Evolutionary conservation across 2,329 filamentous ascomycete genomes (phyloP), one percentile per base, ranked within the genome.

Genomic region (Hypoxylon sp.): DNA sequence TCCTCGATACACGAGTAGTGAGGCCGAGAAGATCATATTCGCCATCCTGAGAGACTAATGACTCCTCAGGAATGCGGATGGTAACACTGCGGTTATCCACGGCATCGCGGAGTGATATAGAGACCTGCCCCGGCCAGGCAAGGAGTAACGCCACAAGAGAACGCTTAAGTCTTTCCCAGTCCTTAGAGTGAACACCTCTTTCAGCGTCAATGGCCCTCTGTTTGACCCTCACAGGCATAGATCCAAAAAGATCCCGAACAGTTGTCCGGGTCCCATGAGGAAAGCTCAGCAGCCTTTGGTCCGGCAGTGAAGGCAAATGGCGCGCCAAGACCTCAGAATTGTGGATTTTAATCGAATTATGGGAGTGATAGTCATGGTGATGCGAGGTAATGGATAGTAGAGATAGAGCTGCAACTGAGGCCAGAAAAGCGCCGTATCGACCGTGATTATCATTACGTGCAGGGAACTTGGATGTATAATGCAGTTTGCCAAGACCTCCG

Each of bases 191-290:
- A 23, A 82, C 75, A 10, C 83, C 71, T 71, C 83, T 84, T 73
- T 88, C 82, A 41, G 84, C 77, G 69, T 82, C 80, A 2, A 89
- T 72, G 0, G 87, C 87, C 68, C 94, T 87, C 73, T 94, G 92
- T 76, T 96, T 97, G 25, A 97, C 90, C 13, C 95, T 89, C 11
- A 98, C 95, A 0, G 95, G 94, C 88, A 98, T 93, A 64, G 90
- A 91, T 0, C 94, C 94, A 79, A 98, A 98, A 0, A 98, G 82
- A 77, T 97, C 90, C 61, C 90, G 88, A 5, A 97, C 91, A 0
- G 85, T 86, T 1, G 95, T 89, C 28, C 88, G 87, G 0, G 94
- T 97, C 3, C 95, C 95, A 80, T 93, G 89, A 19, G 82, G 78
- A 61, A 85, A 86, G 36, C 80, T 81, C 7, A 83, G 73, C 5